Evolutionary conservation across 257 asterid genomes (phyloP), one percentile per base, ranked within the genome.

Genomic region (Cinchona pubescens): DNA sequence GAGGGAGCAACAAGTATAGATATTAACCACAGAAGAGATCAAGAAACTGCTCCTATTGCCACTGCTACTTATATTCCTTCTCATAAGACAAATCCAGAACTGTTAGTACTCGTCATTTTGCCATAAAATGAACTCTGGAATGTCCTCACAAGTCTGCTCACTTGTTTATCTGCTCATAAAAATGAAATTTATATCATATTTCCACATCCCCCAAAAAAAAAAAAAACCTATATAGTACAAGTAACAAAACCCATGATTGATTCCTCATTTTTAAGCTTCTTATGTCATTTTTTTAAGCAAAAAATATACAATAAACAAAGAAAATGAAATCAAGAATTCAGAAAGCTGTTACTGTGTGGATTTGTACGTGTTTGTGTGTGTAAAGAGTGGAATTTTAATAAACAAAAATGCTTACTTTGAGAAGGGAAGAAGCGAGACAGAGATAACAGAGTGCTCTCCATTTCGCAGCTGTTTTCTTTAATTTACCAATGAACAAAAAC

Each of bases 361-460:
- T n/a, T n/a, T n/a, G n/a, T n/a, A n/a, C n/a, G n/a, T n/a, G n/a
- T n/a, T n/a, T n/a, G n/a, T n/a, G n/a, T n/a, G n/a, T n/a, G n/a
- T n/a, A n/a, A n/a, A n/a, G n/a, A n/a, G n/a, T n/a, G n/a, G n/a
- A n/a, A n/a, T n/a, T n/a, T n/a, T n/a, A n/a, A n/a, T n/a, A n/a
- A n/a, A n/a, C n/a, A n/a, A n/a, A n/a, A n/a, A n/a, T n/a, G n/a
- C 89, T 83, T 75, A 90, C 96, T 78, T 13, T 58, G 85, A 18
- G 84, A 80, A 71, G 85, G 60, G 56, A 83, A 63, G 79, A 74
- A 87, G 77, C 87, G 75, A 74, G 94, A 76, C 80, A 87, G 87
- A 70, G 87, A 87, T 56, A 85, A 56, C 71, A 87, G 82, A 78
- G 90, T 71, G 77, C 76, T 75, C 81, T 87, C 91, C 96, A 90